Evolutionary conservation across 2,329 filamentous ascomycete species (phyloP).

Genomic region (Chaetothyriales sp.): DNA sequence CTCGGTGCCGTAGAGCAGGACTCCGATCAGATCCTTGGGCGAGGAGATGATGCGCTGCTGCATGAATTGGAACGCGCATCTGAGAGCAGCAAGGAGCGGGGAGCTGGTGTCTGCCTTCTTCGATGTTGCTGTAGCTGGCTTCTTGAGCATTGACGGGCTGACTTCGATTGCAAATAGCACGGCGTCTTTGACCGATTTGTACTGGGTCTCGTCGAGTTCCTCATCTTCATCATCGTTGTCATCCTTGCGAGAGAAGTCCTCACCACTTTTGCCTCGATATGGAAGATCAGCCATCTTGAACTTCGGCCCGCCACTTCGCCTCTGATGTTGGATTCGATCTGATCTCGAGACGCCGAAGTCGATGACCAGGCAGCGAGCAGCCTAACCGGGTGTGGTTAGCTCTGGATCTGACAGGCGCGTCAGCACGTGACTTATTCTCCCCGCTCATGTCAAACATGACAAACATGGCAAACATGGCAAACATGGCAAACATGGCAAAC

Average conservation of each 20-base stretch:
- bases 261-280: slow-evolving; percentile 20
- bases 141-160: slow-evolving; percentile 68
- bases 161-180: slow-evolving; percentile 92
- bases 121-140: slow-evolving; percentile 46
- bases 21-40: slow-evolving; percentile 92
- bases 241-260: slow-evolving; percentile 22
- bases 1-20: slow-evolving; percentile 79
- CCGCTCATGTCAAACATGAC: too few species aligned
- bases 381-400: background rate
- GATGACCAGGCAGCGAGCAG: background rate
- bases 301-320: too few species aligned
- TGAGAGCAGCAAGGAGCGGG: slow-evolving; percentile 67
- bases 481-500: too few species aligned
- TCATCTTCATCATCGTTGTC: slow-evolving; percentile 35
- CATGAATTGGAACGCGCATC: slow-evolving; percentile 90
- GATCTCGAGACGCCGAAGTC: too few species aligned
- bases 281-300: slow-evolving; percentile 13
- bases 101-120: slow-evolving; percentile 70
- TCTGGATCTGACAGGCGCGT: background rate
- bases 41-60: slow-evolving; percentile 96
- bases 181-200: slow-evolving; percentile 90
- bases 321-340: background rate
- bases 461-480: too few species aligned
- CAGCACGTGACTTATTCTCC: background rate
- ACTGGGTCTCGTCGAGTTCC: slow-evolving; percentile 42